Base-by-base conservation (phyloP, 2,329 filamentous ascomycete genomes). In the Fusarium haematococcum region DNA sequence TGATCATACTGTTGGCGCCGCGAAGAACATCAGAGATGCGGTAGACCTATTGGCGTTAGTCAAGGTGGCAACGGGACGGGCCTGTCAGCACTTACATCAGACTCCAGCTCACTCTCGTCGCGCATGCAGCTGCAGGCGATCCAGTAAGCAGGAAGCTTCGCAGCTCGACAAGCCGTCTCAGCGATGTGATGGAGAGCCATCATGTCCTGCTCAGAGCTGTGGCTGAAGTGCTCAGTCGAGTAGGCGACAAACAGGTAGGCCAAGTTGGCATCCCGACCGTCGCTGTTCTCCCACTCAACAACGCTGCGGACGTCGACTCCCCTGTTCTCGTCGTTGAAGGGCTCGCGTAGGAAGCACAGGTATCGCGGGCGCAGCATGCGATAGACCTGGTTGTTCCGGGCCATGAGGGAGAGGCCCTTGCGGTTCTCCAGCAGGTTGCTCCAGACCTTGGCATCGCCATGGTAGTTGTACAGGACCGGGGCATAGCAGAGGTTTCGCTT, bases 11-110 rank as follows among this genome's bases (percentile, higher is more conserved):
- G 43, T 74, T 68, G 20, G 77, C 57, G 7, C 74, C 77, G 30
- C 77, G 76, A n/a, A 79, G 74, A n/a, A 79, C 75, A 56, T 79
- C 77, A 9, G 75, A 74, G 43, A 79, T 79, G 13, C 77, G 75
- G 14, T 78, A 79, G 2, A 79, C 75, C 76, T 78, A 10, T 2
- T 16, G 4, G 5, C 8, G 16, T 77, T 50, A 77, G 70, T 20
- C 11, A 48, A 27, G 9, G 16, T 25, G 13, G 20, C 37, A 4
- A 6, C 20, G 2, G 23, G 14, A 9, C 6, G 35, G 9, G 9
- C 23, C 6, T 7, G 13, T 3, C 4, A 37, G 11, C 5, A 75
- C 75, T 68, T 57, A 77, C 77, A 65, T 79, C 77, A 1, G 72
- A 70, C 54, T 79, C 77, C 4, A 79, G 54, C 43, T 79, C 67